Conservation (phyloP, 345 rosid genomes). For the Syzygium oleosum region DNA sequence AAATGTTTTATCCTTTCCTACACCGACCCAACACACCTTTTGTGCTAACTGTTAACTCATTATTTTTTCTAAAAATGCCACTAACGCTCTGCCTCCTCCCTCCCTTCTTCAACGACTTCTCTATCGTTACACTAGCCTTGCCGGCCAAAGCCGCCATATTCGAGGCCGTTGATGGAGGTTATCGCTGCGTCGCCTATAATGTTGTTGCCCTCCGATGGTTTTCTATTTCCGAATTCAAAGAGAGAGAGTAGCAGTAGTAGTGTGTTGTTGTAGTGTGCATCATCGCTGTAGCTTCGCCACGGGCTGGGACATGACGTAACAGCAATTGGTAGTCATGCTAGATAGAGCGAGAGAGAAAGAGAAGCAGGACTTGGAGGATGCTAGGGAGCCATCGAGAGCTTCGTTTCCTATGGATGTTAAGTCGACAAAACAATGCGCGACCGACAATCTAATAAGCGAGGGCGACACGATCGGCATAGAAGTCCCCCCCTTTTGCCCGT, state of each 20-base stretch:
- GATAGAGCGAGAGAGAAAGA: background rate
- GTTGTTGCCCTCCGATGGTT: background rate
- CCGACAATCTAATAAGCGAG: background rate
- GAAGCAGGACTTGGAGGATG: background rate
- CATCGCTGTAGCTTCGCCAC: background rate
- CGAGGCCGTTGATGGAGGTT: background rate
- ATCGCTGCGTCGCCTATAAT: background rate
- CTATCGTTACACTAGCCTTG: too few relatives aligned
- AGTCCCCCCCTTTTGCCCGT: background rate
- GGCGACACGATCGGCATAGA: background rate
- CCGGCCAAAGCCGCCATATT: background rate
- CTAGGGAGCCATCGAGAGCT: background rate
- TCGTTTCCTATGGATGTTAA: background rate
- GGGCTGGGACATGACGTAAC: background rate
- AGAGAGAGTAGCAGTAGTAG: background rate
- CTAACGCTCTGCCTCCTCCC: too few relatives aligned
- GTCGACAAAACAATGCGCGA: background rate
- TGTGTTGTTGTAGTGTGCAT: background rate
- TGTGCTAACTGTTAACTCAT: too few relatives aligned
- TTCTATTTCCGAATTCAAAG: background rate
- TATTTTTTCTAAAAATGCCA: too few relatives aligned
- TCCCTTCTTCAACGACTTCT: too few relatives aligned
- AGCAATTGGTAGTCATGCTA: background rate
- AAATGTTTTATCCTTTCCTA: background rate
- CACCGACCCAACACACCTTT: background rate